Conservation (phyloP, 1,139 yeast genomes). For the Blastobotrys capitulatus region DNA sequence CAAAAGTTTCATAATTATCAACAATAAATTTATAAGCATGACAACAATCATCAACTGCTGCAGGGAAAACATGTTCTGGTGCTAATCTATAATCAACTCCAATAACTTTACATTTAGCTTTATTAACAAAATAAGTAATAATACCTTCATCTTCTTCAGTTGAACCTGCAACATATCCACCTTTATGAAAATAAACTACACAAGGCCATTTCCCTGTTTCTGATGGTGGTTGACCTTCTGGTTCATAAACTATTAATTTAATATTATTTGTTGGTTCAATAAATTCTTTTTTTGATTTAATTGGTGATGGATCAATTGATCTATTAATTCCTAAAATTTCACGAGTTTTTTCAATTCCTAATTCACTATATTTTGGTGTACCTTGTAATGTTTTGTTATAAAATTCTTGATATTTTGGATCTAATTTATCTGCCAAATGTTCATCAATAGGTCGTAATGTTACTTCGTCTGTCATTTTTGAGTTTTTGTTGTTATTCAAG, state of each 20-base stretch:
- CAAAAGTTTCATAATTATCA: conserved; percentile 23
- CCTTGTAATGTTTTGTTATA: not conserved
- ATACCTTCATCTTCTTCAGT: not conserved
- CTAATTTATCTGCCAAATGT: not conserved
- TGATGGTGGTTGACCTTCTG: not conserved
- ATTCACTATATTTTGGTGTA: not conserved
- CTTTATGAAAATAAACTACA: conserved; percentile 9
- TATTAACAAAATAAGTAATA: conserved; percentile 27
- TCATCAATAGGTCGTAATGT: not conserved
- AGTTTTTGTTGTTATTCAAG: too few species aligned
- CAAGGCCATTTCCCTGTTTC: conserved; percentile 9
- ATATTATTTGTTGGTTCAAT: not conserved
- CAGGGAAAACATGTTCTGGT: conserved; percentile 46
- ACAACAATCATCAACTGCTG: conserved; percentile 43
- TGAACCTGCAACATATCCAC: conserved; percentile 9
- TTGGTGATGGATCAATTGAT: not conserved
- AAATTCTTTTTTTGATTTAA: not conserved
- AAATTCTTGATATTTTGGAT: not conserved
- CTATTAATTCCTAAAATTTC: not conserved
- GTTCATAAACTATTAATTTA: not conserved
- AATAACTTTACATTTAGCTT: conserved; percentile 17
- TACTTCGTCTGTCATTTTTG: not conserved
- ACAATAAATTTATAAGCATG: conserved; percentile 31
- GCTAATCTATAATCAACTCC: conserved; percentile 42
- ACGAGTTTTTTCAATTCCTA: not conserved